Percentiles rank a stretch among this genome's conserved stretches.
phyloP scores from a whole-genome alignment of 768 basidiomycete genomes.

The Boletus subparvulus region DNA sequence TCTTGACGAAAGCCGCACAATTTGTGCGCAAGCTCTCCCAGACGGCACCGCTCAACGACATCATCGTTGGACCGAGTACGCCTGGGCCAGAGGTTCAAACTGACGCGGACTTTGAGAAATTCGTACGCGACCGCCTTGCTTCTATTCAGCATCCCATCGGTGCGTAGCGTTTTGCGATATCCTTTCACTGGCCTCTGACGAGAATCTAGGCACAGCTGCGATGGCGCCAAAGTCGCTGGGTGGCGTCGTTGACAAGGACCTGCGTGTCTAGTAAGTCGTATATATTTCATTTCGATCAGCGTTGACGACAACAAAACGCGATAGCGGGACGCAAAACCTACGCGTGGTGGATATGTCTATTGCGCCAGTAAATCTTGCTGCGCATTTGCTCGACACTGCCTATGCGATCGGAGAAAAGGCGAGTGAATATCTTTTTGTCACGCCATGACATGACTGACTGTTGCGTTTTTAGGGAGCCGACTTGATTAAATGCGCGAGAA shows the following conservation, averaged over 20 bases:
- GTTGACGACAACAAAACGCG: background rate
- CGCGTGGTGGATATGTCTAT: constrained; percentile 21
- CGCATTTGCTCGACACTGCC: constrained; percentile 17
- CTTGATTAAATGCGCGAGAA: constrained; percentile 7
- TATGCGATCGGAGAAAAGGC: constrained; percentile 21
- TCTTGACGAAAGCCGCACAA: constrained; percentile 14
- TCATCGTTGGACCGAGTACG: constrained; percentile 19
- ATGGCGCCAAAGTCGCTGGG: constrained; percentile 20
- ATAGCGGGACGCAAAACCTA: constrained; percentile 16
- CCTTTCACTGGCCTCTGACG: background rate
- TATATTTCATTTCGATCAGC: background rate
- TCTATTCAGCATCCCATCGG: constrained; percentile 15
- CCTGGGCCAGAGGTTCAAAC: constrained; percentile 22
- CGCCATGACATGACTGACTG: background rate
- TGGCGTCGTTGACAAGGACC: constrained; percentile 17
- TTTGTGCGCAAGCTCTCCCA: constrained; percentile 16
- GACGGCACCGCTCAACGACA: constrained; percentile 16
- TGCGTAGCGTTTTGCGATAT: background rate
- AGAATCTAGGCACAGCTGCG: constrained; percentile 13
- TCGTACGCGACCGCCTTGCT: background rate
- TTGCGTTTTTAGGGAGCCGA: constrained; percentile 7
- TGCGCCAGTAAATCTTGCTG: constrained; percentile 12
- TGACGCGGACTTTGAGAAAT: constrained; percentile 14
- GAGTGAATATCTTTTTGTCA: background rate
- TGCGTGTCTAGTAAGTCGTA: constrained; percentile 15